Conservation (phyloP, 2,329 filamentous ascomycete genomes). For the Hysterium pulicare region DNA sequence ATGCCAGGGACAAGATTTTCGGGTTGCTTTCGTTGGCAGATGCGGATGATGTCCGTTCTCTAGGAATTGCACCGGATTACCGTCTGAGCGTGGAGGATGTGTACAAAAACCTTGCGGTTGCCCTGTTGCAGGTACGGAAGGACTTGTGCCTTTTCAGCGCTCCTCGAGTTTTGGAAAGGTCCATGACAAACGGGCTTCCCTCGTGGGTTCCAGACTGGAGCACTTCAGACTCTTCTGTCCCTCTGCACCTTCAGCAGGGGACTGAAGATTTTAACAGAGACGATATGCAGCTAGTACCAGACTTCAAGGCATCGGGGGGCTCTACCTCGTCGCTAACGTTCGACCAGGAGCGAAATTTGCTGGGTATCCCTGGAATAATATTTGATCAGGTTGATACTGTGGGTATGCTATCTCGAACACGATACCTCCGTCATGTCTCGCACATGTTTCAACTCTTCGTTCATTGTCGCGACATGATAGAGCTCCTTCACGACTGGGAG, state of each 20-base stretch:
- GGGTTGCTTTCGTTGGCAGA: constrained; percentile 11
- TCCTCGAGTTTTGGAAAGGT: constrained; percentile 4
- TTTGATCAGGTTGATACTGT: constrained; percentile 9
- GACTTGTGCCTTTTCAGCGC: constrained; percentile 9
- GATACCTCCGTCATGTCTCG: constrained; percentile 11
- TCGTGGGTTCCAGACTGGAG: constrained; percentile 18
- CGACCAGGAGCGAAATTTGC: constrained; percentile 1
- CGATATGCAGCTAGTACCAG: not conserved
- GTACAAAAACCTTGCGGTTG: constrained; percentile 5
- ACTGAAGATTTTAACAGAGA: not conserved
- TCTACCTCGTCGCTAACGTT: constrained; percentile 6
- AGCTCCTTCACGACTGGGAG: constrained; percentile 12
- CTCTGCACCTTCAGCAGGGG: constrained; percentile 1
- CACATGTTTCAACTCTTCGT: constrained; percentile 13
- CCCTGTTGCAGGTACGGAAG: constrained; percentile 1
- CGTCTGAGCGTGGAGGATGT: constrained; percentile 8
- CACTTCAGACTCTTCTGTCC: constrained; percentile 6
- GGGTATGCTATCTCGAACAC: constrained; percentile 8
- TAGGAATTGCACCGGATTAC: constrained; percentile 9
- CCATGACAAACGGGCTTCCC: constrained; percentile 4
- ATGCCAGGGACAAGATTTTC: constrained; percentile 15
- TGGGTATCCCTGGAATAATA: constrained; percentile 8
- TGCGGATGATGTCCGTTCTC: constrained; percentile 1
- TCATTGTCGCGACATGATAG: constrained; percentile 10
- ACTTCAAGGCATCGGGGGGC: constrained; percentile 4